Evolutionary conservation across 805 yeast species (phyloP).

Genomic region (Ogataea paraovalis): DNA sequence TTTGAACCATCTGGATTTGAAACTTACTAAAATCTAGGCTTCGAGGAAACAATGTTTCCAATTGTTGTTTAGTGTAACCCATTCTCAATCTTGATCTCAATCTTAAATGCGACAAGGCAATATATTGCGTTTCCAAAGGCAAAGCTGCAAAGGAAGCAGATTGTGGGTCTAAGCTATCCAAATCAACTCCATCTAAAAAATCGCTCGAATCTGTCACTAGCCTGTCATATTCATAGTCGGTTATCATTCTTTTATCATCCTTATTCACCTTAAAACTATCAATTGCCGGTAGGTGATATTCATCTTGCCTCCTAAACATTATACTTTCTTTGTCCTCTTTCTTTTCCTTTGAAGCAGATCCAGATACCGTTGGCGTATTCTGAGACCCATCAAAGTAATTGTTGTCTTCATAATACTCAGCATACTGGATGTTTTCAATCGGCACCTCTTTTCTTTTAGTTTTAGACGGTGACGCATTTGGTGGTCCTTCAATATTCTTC

Average conservation of each 20-base stretch:
- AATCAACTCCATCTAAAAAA: conserved; percentile 64
- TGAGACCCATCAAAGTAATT: conserved; percentile 15
- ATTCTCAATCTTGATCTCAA: conserved; percentile 83
- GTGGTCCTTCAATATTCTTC: conserved; percentile 1
- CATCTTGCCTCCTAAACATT: conserved; percentile 60
- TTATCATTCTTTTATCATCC: conserved; percentile 68
- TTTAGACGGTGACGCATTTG: conserved; percentile 2
- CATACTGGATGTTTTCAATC: conserved; percentile 26
- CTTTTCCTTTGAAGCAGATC: conserved; percentile 1
- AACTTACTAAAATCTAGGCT: conserved; percentile 88
- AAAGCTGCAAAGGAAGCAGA: conserved; percentile 71
- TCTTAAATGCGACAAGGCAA: conserved; percentile 78
- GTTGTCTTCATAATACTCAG: conserved; percentile 36
- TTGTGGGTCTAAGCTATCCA: conserved; percentile 76
- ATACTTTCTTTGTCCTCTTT: conserved; percentile 18
- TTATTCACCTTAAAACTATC: conserved; percentile 45
- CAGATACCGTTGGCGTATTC: conserved; percentile 2
- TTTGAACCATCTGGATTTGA: conserved; percentile 89
- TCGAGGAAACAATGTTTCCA: conserved; percentile 75
- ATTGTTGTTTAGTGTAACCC: conserved; percentile 92
- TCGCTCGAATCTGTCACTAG: conserved; percentile 52
- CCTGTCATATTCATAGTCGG: conserved; percentile 67
- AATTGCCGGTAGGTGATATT: conserved; percentile 77
- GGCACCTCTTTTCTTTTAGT: conserved; percentile 14
- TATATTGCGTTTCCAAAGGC: conserved; percentile 86